Base-by-base conservation (phyloP, 1,139 yeast species). In the Pichia kudriavzevii region DNA sequence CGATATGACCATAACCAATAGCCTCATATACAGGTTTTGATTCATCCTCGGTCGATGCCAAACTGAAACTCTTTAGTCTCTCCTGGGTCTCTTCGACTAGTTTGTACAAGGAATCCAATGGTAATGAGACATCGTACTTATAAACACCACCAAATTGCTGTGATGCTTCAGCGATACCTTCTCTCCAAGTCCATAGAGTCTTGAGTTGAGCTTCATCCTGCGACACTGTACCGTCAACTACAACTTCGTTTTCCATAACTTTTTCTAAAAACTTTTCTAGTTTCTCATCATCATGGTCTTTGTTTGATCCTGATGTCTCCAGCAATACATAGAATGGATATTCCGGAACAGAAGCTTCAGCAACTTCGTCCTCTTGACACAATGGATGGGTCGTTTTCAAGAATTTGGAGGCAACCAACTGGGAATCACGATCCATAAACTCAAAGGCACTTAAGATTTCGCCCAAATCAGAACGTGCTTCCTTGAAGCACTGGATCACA, bases 141-240 rank as follows among this genome's bases (percentile, higher is more conserved):
- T 91, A 91, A 33, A 88, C 97, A 48, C 97, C 98, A 35, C 97
- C 97, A 24, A 69, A 76, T 41, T 74, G 69, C 31, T 87, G 80
- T 14, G 84, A 71, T 9, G 95, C 88, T 63, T 91, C 98, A 22
- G 96, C 87, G 47, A 88, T 75, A 44, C 79, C 70, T 60, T 91
- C 98, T 64, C 98, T 77, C 96, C 97, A 88, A 22, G 77, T 64
- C 98, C 98, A 91, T 49, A 91, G 69, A 41, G 76, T 77, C 44
- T 69, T 69, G 43, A 82, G 64, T 59, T 91, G 97, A 3, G 93
- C 69, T 59, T 84, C 95, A 59, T 87, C 97, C 60, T 87, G 95
- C 4, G 98, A 95, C 45, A 91, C 83, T 32, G 85, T 91, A 49
- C 98, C 98, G 56, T 91, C 97, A 16, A 70, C 68, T 22, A 91